A percentile compares a stretch with the other conserved stretches of the same genome.
Conservation (phyloP, 768 basidiomycete species). For the Russula virescens region DNA sequence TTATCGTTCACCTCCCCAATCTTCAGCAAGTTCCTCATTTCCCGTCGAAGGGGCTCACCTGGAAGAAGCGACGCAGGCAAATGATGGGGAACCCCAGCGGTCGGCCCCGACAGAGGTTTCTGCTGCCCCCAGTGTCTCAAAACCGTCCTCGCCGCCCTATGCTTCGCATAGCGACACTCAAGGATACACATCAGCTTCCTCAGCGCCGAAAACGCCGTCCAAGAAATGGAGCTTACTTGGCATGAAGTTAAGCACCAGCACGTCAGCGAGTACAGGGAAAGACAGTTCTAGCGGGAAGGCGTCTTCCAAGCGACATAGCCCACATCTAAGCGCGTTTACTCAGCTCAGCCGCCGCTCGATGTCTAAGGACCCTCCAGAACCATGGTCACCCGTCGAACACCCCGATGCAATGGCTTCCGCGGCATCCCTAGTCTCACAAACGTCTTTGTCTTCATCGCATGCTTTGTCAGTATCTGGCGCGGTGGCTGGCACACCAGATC, state of each 20-base stretch:
- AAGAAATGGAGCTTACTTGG: conserved; percentile 95
- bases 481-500: conserved; percentile 61
- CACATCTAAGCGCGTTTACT: conserved; percentile 59
- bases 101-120: conserved; percentile 50
- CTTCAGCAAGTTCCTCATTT: conserved; percentile 50
- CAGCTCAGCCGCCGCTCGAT: conserved; percentile 63
- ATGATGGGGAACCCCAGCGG: conserved; percentile 45
- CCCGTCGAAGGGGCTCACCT: conserved; percentile 38
- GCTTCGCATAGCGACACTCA: conserved; percentile 24
- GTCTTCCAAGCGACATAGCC: conserved; percentile 56
- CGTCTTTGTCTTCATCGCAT: conserved; percentile 63
- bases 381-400: conserved; percentile 59
- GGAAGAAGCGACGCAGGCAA: conserved; percentile 33
- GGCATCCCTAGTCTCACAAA: conserved; percentile 69
- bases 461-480: conserved; percentile 36
- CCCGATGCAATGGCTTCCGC: conserved; percentile 74
- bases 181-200: conserved; percentile 41
- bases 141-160: conserved; percentile 28
- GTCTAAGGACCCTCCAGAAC: conserved; percentile 52
- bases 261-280: conserved; percentile 50
- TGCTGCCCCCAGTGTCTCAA: conserved; percentile 30
- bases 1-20: conserved; percentile 65
- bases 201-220: conserved; percentile 70
- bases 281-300: conserved; percentile 38
- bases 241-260: conserved; percentile 62